Conservation (phyloP, 192 early-diverging fungal species). For the Backusella parvicylindrica region DNA sequence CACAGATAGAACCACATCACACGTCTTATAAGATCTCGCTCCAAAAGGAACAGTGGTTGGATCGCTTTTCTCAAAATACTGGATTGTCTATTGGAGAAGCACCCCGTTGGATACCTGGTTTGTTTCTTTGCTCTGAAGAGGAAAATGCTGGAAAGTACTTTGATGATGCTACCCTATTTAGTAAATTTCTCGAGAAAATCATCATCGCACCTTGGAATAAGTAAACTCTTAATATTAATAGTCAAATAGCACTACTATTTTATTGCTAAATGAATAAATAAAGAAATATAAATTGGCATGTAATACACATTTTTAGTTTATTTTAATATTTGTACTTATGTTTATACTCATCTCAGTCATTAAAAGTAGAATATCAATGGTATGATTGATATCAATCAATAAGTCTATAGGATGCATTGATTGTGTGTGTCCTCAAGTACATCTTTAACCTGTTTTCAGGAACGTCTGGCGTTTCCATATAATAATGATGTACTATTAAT, state of each 20-base stretch:
- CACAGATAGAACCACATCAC: neutral
- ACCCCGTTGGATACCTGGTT: neutral
- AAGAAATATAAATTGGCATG: too few relatives aligned
- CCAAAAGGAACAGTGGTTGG: neutral
- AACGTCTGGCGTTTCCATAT: neutral
- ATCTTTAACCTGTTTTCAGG: neutral
- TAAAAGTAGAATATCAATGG: too few relatives aligned
- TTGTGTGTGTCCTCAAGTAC: too few relatives aligned
- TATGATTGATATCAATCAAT: too few relatives aligned
- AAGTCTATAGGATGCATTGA: too few relatives aligned
- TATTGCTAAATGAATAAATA: too few relatives aligned
- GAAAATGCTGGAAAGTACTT: neutral
- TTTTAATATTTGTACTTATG: too few relatives aligned
- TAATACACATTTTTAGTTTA: too few relatives aligned
- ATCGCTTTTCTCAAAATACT: neutral
- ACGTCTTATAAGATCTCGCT: neutral
- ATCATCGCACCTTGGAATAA: neutral
- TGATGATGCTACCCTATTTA: neutral
- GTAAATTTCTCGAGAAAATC: neutral
- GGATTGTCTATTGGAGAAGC: neutral
- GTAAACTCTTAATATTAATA: too few relatives aligned
- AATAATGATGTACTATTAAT: too few relatives aligned
- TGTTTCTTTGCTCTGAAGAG: neutral
- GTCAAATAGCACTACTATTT: too few relatives aligned
- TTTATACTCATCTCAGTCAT: too few relatives aligned